These are phyloP conservation scores for Trichoderma guizhouense DNA, from an alignment of 2,329 filamentous ascomycete species.

Conservation along the genomic window DNA sequence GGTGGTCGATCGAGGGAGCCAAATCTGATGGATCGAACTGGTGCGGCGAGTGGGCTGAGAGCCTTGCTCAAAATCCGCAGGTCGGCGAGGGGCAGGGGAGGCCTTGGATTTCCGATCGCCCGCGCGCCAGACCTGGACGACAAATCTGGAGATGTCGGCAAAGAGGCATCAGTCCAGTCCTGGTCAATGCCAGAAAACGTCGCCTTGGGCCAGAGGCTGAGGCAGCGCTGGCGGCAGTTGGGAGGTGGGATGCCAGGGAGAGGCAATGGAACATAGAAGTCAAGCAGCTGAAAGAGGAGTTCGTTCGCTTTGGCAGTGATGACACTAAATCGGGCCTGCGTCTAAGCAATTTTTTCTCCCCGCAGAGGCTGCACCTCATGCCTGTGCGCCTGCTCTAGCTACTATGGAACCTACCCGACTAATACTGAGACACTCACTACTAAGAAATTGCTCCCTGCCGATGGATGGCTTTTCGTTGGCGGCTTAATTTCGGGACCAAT, in stretches of 20 bases:
- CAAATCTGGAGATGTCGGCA: slow-evolving; percentile 32
- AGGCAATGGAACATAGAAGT: not conserved
- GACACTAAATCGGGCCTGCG: slow-evolving; percentile 15
- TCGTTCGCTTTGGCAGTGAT: slow-evolving; percentile 7
- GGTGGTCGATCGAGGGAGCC: slow-evolving; percentile 9
- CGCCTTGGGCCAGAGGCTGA: slow-evolving; percentile 20
- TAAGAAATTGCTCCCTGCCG: not conserved
- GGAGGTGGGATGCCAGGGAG: not conserved
- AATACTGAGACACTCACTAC: not conserved
- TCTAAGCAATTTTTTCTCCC: slow-evolving; percentile 19
- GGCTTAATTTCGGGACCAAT: slow-evolving; percentile 24
- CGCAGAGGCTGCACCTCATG: slow-evolving; percentile 12
- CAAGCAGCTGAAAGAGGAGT: slow-evolving; percentile 11
- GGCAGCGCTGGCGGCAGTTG: slow-evolving; percentile 2
- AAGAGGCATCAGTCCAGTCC: slow-evolving; percentile 33
- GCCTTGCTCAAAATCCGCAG: slow-evolving; percentile 19
- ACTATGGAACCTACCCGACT: not conserved
- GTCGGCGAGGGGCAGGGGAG: slow-evolving; percentile 24
- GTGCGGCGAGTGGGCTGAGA: slow-evolving; percentile 9
- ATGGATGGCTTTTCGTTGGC: slow-evolving; percentile 14
- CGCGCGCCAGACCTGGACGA: slow-evolving; percentile 27
- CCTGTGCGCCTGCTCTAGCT: not conserved
- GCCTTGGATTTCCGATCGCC: slow-evolving; percentile 24
- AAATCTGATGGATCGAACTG: slow-evolving; percentile 8
- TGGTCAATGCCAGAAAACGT: slow-evolving; percentile 24